Conservation (phyloP, 148 eudicot species). For the Fallopia convolvulus region DNA sequence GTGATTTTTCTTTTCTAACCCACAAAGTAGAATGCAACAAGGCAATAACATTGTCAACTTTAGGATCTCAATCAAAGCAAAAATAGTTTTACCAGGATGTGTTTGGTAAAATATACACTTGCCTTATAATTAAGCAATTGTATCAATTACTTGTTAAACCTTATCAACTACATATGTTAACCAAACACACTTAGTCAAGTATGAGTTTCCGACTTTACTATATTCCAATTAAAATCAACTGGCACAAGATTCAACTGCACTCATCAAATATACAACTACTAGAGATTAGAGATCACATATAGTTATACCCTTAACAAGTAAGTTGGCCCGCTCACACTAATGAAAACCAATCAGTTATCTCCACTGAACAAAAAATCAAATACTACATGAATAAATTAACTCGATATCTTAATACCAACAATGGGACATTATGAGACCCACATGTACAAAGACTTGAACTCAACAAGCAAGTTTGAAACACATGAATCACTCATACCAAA, state of each 20-base stretch:
- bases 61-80: too few relatives aligned
- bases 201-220: neutral
- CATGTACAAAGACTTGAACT: neutral
- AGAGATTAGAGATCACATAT: neutral
- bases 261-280: neutral
- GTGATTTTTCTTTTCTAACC: too few relatives aligned
- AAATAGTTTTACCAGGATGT: too few relatives aligned
- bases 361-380: neutral
- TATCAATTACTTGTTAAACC: too few relatives aligned
- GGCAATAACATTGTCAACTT: too few relatives aligned
- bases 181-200: neutral
- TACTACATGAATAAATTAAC: too few relatives aligned
- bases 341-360: neutral
- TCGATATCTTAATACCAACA: neutral
- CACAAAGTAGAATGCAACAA: too few relatives aligned
- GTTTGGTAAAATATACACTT: too few relatives aligned
- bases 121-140: too few relatives aligned
- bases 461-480: too few relatives aligned
- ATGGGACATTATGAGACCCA: neutral
- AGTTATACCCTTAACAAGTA: neutral
- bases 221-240: neutral
- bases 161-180: too few relatives aligned
- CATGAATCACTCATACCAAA: too few relatives aligned
- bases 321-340: neutral
- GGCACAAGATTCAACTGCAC: neutral